Evolutionary conservation across 192 early-diverging fungal species (phyloP).

Genomic region (Rhizophagus sp.): DNA sequence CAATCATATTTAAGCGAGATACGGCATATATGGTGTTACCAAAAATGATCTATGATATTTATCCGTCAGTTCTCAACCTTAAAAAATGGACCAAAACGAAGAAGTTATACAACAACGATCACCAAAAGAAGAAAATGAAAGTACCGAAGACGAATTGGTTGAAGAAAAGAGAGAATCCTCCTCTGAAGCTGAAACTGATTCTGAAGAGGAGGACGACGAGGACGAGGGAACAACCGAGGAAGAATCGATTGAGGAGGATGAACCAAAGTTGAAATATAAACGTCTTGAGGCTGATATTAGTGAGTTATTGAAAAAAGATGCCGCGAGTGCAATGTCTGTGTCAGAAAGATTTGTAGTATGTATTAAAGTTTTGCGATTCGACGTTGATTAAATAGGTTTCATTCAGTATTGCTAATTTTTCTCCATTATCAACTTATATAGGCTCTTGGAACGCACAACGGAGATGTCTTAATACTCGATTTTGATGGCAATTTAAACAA

Average conservation of each 20-base stretch:
- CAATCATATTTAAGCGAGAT: too few relatives aligned
- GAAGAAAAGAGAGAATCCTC: background rate
- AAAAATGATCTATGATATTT: background rate
- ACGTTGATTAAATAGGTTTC: background rate
- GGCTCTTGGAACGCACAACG: slow-evolving; percentile 91
- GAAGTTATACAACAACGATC: background rate
- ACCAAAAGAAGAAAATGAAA: background rate
- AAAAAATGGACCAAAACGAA: background rate
- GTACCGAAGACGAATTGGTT: background rate
- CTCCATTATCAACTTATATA: slow-evolving; percentile 18
- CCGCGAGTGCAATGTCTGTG: slow-evolving; percentile 77
- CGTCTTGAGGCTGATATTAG: slow-evolving; percentile 75
- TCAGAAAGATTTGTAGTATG: slow-evolving; percentile 84
- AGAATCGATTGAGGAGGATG: slow-evolving; percentile 78
- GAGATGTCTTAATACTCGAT: slow-evolving; percentile 86
- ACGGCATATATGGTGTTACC: too few relatives aligned
- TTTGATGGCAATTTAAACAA: slow-evolving; percentile 90
- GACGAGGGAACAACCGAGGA: slow-evolving; percentile 22
- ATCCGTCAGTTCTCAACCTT: background rate
- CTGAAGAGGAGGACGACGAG: background rate
- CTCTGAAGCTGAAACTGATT: background rate
- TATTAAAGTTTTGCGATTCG: background rate
- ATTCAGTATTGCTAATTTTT: background rate
- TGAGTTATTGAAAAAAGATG: slow-evolving; percentile 83
- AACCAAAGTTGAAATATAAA: slow-evolving; percentile 90